Evolutionary conservation across 345 rosid genomes (phyloP).

Genomic region (Citrus maxima): DNA sequence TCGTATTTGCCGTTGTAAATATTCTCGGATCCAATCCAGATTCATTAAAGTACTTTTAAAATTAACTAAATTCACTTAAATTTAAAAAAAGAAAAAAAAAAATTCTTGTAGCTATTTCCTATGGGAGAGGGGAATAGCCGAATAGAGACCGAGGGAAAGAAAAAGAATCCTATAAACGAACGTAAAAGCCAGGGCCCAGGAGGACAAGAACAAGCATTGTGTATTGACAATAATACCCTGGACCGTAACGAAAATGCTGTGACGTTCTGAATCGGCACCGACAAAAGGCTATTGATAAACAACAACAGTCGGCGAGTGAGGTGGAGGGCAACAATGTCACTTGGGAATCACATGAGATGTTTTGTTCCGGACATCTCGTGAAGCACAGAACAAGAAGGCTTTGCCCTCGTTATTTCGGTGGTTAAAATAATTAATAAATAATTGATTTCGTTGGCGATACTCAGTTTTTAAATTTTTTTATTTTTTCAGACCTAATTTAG

Average conservation of each 20-base stretch:
- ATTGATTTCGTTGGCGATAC: not conserved
- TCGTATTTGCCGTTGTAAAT: too few relatives aligned
- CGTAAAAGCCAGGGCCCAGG: not conserved
- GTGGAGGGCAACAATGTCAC: slow-evolving; percentile 2
- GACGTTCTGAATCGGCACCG: slow-evolving; percentile 13
- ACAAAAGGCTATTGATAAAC: not conserved
- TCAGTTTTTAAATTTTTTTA: too few relatives aligned
- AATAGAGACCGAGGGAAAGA: too few relatives aligned
- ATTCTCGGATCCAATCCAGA: too few relatives aligned
- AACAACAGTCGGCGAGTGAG: not conserved
- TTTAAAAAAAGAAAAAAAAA: too few relatives aligned
- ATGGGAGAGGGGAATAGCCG: too few relatives aligned
- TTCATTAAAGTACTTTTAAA: too few relatives aligned
- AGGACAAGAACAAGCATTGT: not conserved
- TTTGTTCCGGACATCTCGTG: not conserved
- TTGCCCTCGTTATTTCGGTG: not conserved
- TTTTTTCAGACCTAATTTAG: too few relatives aligned
- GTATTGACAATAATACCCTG: slow-evolving; percentile 5
- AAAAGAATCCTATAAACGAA: not conserved
- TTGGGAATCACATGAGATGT: not conserved
- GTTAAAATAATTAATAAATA: not conserved
- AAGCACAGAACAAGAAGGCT: not conserved
- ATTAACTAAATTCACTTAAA: too few relatives aligned
- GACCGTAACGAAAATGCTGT: not conserved
- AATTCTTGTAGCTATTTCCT: too few relatives aligned